Evolutionary conservation across 2,329 filamentous ascomycete species (phyloP), one percentile per base, ranked within the genome.

Genomic region (Pyricularia pennisetigena): DNA sequence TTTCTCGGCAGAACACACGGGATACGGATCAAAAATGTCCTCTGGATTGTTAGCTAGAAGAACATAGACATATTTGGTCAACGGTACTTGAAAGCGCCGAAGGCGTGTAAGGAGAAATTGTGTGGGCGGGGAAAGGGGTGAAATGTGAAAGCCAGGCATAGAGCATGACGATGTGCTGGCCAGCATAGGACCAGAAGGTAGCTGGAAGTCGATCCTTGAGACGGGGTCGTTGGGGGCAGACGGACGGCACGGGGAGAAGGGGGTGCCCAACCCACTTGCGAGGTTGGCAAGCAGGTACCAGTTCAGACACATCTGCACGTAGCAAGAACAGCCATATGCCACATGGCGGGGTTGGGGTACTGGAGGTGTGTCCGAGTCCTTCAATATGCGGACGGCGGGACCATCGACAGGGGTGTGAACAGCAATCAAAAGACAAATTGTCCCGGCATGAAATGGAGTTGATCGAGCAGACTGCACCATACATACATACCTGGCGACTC

Each of bases 81-180:
- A 75, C 75, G 76, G 78, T 75, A 80, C 76, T 75, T 77, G 74
- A 74, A 76, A 77, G 76, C 76, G 76, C 76, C 77, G 77, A 77
- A 75, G 76, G 73, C 49, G 59, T 67, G 67, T 54, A 61, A 61
- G 73, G 70, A 68, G 72, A 73, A 74, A 72, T 70, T 28, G 5
- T 77, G 76, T 75, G 75, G 74, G 73, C 74, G 75, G 72, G 75
- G 74, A 32, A 67, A 41, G 23, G 14, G 66, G 29, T 49, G 66
- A 2, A 41, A 67, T 9, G 71, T 71, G 71, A 71, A 67, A 66
- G 67, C 62, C 70, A 70, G 72, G 74, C 74, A 79, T 77, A 62
- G 75, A 77, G 77, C 76, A 79, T 79, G 74, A 78, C 74, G 74
- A 73, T 74, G 74, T 75, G 73, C 71, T 75, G 72, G 71, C 75